Conservation (phyloP, 805 yeast species). For the Yarrowia sp. region DNA sequence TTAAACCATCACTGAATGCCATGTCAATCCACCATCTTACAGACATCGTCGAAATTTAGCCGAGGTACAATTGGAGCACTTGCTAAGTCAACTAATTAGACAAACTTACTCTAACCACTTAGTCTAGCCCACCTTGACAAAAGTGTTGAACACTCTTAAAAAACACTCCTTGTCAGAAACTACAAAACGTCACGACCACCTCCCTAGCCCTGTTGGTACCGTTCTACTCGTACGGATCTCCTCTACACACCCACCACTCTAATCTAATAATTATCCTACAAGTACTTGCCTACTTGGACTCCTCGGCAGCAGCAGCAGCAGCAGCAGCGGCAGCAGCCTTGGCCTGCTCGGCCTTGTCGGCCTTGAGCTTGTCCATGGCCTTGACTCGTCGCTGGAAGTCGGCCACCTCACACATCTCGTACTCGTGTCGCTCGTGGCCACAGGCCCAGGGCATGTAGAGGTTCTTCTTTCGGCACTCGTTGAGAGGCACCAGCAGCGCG, state of each 20-base stretch:
- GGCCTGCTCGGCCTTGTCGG: constrained; percentile 6
- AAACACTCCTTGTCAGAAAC: too few relatives aligned
- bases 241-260: background rate
- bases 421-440: constrained; percentile 75
- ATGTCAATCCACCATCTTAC: too few relatives aligned
- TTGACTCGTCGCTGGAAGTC: constrained; percentile 82
- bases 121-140: too few relatives aligned
- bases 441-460: constrained; percentile 74
- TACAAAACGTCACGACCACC: too few relatives aligned
- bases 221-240: background rate
- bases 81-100: too few relatives aligned
- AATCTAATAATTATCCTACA: constrained; percentile 15
- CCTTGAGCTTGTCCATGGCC: constrained; percentile 67
- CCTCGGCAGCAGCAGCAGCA: constrained; percentile 23
- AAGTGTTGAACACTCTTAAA: too few relatives aligned
- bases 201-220: too few relatives aligned
- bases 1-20: too few relatives aligned
- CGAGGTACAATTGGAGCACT: too few relatives aligned
- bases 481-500: constrained; percentile 62
- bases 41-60: too few relatives aligned
- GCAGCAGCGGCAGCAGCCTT: constrained; percentile 24
- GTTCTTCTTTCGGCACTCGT: constrained; percentile 65
- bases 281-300: constrained; percentile 20
- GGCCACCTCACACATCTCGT: constrained; percentile 84
- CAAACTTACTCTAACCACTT: too few relatives aligned